Base-by-base conservation (phyloP, 2,329 filamentous ascomycete genomes). In the Pestalotiopsis fici region DNA sequence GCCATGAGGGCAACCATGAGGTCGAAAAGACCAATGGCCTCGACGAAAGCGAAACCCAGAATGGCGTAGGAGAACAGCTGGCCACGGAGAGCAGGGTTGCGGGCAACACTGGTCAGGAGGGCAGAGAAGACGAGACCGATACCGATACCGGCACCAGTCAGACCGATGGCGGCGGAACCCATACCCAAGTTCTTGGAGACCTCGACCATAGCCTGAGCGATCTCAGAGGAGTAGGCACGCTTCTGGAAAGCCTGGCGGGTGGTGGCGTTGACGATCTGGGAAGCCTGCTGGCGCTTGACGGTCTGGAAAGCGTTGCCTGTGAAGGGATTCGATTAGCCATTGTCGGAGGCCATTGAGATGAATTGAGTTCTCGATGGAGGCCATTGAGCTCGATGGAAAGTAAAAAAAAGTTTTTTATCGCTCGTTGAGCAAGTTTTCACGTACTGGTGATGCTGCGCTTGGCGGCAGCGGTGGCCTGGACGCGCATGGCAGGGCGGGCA, bases 1-100 rank as follows among this genome's bases (percentile, higher is more conserved):
- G 91, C 92, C 92, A 94, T 94, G 87, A 94, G 93, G 87, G 92
- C 92, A 93, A 94, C 89, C 92, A 94, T 94, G 80, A 93, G 90
- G 80, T 93, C 91, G 91, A 93, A 93, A 81, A 93, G 90, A 91
- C 91, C 92, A 78, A 93, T 94, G 86, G 93, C 93, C 84, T 96
- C 93, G 84, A 95, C 93, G 91, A 96, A 96, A 82, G 93, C 93
- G 87, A 96, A 96, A 87, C 93, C 93, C 81, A 96, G 87, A 92
- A 96, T 95, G 89, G 93, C 93, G 87, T 96, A 95, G 77, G 92
- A 93, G 92, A 96, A 97, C 81, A 97, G 93, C 90, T 97, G 94
- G 83, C 93, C 93, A 87, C 93, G 92, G 87, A 97, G 93, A 81
- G 92, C 92, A 80, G 93, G 93, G 93, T 97, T 97, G 87, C 93